Percentiles rank a stretch among this genome's conserved stretches.
phyloP scores from a whole-genome alignment of 2,329 filamentous ascomycete species.

The Elsinoe perseae region DNA sequence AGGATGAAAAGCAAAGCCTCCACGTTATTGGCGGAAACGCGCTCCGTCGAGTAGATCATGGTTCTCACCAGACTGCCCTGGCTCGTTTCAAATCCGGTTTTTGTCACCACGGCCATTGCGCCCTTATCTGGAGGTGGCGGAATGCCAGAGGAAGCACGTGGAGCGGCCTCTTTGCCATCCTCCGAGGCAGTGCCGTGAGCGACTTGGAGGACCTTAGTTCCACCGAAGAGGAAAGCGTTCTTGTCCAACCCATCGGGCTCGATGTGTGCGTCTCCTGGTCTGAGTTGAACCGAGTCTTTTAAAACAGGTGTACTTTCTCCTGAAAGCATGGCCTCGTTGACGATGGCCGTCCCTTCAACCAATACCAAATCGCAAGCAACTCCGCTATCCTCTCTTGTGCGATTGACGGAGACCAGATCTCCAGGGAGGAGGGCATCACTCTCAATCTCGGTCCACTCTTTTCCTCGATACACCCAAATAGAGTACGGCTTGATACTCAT shows the following conservation, averaged over 20 bases:
- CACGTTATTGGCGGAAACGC: conserved; percentile 95
- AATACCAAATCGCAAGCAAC: conserved; percentile 96
- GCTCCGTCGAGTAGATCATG: conserved; percentile 99
- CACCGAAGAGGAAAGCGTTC: conserved; percentile 91
- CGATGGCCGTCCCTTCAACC: conserved; percentile 89
- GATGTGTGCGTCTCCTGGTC: conserved; percentile 69
- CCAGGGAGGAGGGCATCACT: conserved; percentile 91
- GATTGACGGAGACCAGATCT: conserved; percentile 82
- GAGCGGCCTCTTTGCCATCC: conserved; percentile 50
- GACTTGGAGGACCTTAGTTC: conserved; percentile 93
- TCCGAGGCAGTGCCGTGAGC: conserved; percentile 77
- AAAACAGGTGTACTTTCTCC: conserved; percentile 94
- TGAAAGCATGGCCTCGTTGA: conserved; percentile 98
- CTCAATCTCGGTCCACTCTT: conserved; percentile 78
- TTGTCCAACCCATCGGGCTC: conserved; percentile 92
- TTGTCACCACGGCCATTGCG: conserved; percentile 86
- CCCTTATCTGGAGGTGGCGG: conserved; percentile 84
- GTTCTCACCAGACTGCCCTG: conserved; percentile 95
- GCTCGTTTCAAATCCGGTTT: conserved; percentile 97
- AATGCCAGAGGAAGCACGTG: conserved; percentile 66
- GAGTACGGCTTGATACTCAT: conserved; percentile 99
- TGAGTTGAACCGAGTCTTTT: conserved; percentile 90
- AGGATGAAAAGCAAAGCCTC: conserved; percentile 97
- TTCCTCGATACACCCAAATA: conserved; percentile 79
- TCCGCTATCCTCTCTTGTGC: conserved; percentile 93